Evolutionary conservation across 2,329 filamentous ascomycete species (phyloP), one percentile per base, ranked within the genome.

Genomic region (Cordyceps militaris): DNA sequence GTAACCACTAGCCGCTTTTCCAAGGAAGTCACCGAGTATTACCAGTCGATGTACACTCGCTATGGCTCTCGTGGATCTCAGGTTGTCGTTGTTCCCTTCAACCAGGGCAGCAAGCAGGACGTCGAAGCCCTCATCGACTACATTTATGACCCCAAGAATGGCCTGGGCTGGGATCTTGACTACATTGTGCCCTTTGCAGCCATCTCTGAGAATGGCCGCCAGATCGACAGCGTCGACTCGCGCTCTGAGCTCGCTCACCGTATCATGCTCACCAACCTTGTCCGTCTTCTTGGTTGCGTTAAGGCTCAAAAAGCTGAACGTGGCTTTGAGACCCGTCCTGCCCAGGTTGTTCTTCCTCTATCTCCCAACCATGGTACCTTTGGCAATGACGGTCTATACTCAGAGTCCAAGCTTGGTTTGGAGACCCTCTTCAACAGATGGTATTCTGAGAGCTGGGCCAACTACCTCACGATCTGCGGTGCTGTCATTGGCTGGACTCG

Each of bases 301-400:
- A 99, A 97, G 82, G 76, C 85, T 6, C 89, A 97, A 73, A 99
- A 99, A 80, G 81, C 87, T 28, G 82, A 87, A 63, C 86, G 89
- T 64, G 91, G 89, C 59, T 96, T 94, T 67, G 91, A 96, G 77
- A 99, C 94, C 34, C 89, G 94, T 40, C 94, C 94, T 50, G 94
- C 94, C 26, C 94, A 99, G 74, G 93, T 97, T 67, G 92, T 99
- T 61, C 82, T 99, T 26, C 94, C 94, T 48, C 80, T 99, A 9
- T 99, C 94, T 3, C 94, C 94, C 60, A 99, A 99, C 77, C 95
- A 99, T 75, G 94, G 94, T 64, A 99, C 93, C 32, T 99, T 99
- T 66, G 94, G 94, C 69, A 97, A 91, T 70, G 94, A 99, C 66
- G 94, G 94, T 77, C 83, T 99, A 50, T 99, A 99, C 77, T 95